phyloP scores from a whole-genome alignment of 352 stramenopile species.

The Globisporangium iwayamae region DNA sequence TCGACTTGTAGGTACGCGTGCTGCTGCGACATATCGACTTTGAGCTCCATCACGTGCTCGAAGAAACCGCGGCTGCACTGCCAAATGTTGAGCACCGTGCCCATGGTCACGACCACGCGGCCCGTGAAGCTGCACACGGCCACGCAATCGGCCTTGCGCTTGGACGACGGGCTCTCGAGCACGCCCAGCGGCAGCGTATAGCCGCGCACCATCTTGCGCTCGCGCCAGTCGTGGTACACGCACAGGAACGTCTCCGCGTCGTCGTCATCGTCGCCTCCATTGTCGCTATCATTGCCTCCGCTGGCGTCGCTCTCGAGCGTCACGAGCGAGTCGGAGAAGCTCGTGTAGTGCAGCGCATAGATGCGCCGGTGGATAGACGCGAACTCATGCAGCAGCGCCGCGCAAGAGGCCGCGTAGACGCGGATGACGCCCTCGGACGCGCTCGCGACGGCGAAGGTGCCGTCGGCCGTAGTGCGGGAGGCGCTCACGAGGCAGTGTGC shows the following conservation, averaged over 20 bases:
- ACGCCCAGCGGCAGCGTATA: slow-evolving; percentile 82
- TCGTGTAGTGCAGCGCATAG: slow-evolving; percentile 77
- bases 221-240: slow-evolving; percentile 86
- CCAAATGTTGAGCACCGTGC: slow-evolving; percentile 79
- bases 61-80: slow-evolving; percentile 85
- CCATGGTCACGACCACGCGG: slow-evolving; percentile 72
- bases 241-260: slow-evolving; percentile 80
- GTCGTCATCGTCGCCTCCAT: slow-evolving; percentile 21
- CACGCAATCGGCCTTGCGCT: slow-evolving; percentile 59
- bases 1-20: slow-evolving; percentile 70
- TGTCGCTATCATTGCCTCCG: slow-evolving; percentile 9
- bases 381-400: slow-evolving; percentile 79
- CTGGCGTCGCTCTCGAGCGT: slow-evolving; percentile 67
- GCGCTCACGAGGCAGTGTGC: slow-evolving; percentile 53
- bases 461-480: slow-evolving; percentile 58
- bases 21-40: slow-evolving; percentile 73
- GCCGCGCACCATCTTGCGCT: slow-evolving; percentile 70
- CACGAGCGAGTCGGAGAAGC: slow-evolving; percentile 83
- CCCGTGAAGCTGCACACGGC: slow-evolving; percentile 84
- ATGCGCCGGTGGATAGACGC: slow-evolving; percentile 66
- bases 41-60: slow-evolving; percentile 87
- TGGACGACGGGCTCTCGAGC: slow-evolving; percentile 51
- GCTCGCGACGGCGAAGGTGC: slow-evolving; percentile 73
- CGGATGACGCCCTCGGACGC: slow-evolving; percentile 62
- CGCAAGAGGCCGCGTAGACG: slow-evolving; percentile 77